phyloP scores from a whole-genome alignment of 257 asterid genomes.

The Plantago ovata region DNA sequence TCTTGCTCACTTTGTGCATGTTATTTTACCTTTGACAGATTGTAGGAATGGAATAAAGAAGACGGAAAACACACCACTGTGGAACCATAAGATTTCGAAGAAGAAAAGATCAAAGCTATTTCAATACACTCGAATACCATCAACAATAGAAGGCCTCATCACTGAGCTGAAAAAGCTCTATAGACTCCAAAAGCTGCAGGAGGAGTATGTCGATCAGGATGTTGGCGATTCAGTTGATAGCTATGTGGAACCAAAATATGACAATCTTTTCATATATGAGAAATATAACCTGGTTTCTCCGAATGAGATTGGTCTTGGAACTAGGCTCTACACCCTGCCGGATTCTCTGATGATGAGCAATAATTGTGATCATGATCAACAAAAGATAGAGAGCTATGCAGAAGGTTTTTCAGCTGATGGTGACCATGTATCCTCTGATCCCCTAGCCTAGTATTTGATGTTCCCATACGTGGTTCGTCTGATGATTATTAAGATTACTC shows the following conservation, averaged over 20 bases:
- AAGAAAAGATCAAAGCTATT: neutral
- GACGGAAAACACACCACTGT: neutral
- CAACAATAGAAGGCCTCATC: too few relatives aligned
- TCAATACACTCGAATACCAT: conserved; percentile 15
- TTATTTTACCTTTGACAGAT: too few relatives aligned
- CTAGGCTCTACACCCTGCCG: conserved; percentile 18
- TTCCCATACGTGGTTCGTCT: neutral
- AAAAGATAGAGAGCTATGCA: too few relatives aligned
- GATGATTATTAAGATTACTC: neutral
- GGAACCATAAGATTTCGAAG: neutral
- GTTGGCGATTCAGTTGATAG: neutral
- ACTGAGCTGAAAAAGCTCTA: neutral
- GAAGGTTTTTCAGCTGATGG: neutral
- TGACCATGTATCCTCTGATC: conserved; percentile 9
- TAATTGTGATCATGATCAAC: too few relatives aligned
- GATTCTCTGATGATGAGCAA: neutral
- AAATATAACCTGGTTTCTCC: conserved; percentile 25
- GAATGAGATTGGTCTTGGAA: conserved; percentile 56
- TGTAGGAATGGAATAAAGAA: neutral
- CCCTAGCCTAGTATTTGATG: conserved; percentile 12
- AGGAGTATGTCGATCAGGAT: neutral
- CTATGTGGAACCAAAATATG: conserved; percentile 16
- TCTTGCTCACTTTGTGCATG: too few relatives aligned
- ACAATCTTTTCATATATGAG: conserved; percentile 31
- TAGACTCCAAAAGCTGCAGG: neutral